Conservation (phyloP, 2,329 filamentous ascomycete species). For the Raffaelea arxii region DNA sequence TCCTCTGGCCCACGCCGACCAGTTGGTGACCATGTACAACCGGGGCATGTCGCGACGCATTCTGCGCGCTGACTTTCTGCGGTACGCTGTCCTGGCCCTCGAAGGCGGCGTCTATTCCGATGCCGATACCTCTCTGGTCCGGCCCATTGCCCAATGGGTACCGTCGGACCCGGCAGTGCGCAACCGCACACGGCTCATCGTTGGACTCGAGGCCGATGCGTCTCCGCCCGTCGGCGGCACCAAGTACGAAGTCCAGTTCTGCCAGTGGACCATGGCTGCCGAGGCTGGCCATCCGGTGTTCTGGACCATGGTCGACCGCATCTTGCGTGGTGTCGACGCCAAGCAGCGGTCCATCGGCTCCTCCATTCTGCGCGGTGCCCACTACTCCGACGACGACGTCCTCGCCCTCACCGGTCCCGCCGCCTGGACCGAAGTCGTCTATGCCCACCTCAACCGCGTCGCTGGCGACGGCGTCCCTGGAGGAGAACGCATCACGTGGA, state of each 20-base stretch:
- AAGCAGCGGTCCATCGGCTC: too few relatives aligned
- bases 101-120: constrained; percentile 43
- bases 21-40: constrained; percentile 11
- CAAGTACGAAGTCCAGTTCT: constrained; percentile 22
- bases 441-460: constrained; percentile 15
- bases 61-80: constrained; percentile 16
- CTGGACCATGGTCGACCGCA: constrained; percentile 17
- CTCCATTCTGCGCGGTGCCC: not conserved
- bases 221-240: constrained; percentile 16
- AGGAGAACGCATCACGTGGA: constrained; percentile 8
- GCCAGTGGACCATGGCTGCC: constrained; percentile 26
- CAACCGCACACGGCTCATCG: constrained; percentile 15
- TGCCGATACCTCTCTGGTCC: constrained; percentile 44
- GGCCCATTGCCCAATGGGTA: constrained; percentile 29
- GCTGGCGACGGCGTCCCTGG: constrained; percentile 10
- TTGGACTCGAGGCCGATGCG: constrained; percentile 23
- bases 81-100: constrained; percentile 18
- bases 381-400: constrained; percentile 17
- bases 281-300: constrained; percentile 21
- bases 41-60: constrained; percentile 12
- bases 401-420: constrained; percentile 21
- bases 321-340: constrained; percentile 9
- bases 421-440: constrained; percentile 22
- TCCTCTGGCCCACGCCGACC: constrained; percentile 7
- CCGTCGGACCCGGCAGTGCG: constrained; percentile 13